A percentile compares a stretch with the other conserved stretches of the same genome.
Evolutionary conservation across 495 filamentous ascomycete genomes (phyloP).

Genomic region (Copromyces sp.): DNA sequence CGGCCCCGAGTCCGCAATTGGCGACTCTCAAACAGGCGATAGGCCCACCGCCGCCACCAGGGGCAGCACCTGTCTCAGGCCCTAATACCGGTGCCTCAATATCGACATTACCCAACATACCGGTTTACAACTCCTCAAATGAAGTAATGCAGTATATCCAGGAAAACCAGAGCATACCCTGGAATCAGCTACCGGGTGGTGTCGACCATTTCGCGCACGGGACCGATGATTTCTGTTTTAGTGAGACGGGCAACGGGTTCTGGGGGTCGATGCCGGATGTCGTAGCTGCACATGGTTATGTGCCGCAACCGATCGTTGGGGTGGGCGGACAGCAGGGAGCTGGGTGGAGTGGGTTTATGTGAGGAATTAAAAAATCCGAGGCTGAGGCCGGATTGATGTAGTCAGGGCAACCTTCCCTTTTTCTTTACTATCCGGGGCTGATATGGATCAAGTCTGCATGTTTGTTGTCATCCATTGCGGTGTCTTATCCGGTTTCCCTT

Average conservation of each 20-base stretch:
- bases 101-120: constrained; percentile 6
- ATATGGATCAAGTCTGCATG: neutral
- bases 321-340: neutral
- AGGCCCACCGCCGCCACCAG: constrained; percentile 8
- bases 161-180: constrained; percentile 22
- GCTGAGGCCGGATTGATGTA: neutral
- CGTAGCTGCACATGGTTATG: neutral
- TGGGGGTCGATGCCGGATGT: constrained; percentile 15
- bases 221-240: constrained; percentile 9
- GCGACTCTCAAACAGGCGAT: constrained; percentile 1
- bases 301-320: neutral
- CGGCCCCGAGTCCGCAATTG: constrained; percentile 9
- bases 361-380: neutral
- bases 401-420: neutral
- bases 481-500: neutral
- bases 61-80: neutral
- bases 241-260: constrained; percentile 17
- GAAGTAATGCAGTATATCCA: constrained; percentile 20
- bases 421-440: neutral
- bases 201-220: constrained; percentile 34
- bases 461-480: neutral
- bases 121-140: constrained; percentile 11
- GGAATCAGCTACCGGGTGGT: constrained; percentile 27
- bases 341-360: neutral
- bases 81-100: neutral